Evolutionary conservation across 2,329 filamentous ascomycete genomes (phyloP).

Genomic region (Scopulariopsis brevicaulis): DNA sequence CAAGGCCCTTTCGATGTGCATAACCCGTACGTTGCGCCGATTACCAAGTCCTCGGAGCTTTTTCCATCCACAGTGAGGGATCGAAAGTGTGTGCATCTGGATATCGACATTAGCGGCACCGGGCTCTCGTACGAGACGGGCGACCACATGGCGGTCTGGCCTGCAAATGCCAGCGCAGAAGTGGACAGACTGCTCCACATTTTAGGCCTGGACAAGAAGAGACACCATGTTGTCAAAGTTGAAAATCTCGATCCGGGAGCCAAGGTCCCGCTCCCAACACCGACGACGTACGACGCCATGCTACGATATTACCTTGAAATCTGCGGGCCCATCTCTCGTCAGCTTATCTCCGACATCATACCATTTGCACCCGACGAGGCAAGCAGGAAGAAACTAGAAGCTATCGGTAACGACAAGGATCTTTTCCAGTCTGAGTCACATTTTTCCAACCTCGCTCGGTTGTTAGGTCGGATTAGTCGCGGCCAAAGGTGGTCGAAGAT

Average conservation of each 20-base stretch:
- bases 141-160: constrained; percentile 23
- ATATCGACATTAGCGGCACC: constrained; percentile 16
- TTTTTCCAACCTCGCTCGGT: neutral
- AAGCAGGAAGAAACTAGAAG: neutral
- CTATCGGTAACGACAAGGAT: neutral
- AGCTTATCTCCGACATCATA: neutral
- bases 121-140: constrained; percentile 20
- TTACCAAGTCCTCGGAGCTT: constrained; percentile 46
- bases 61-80: constrained; percentile 10
- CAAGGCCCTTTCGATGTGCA: constrained; percentile 37
- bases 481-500: neutral
- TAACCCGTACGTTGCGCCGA: constrained; percentile 67
- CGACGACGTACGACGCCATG: neutral
- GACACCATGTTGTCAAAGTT: constrained; percentile 13
- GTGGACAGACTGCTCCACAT: constrained; percentile 14
- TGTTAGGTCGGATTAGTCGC: neutral
- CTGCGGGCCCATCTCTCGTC: neutral
- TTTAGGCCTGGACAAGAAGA: constrained; percentile 13
- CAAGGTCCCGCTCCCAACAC: constrained; percentile 18
- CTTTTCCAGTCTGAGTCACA: neutral
- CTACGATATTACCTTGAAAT: neutral
- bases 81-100: constrained; percentile 22
- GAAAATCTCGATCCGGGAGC: constrained; percentile 10
- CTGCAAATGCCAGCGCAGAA: constrained; percentile 19
- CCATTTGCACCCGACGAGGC: neutral